Evolutionary conservation across 2,329 filamentous ascomycete genomes (phyloP).

Genomic region (Monilinia fructigena): DNA sequence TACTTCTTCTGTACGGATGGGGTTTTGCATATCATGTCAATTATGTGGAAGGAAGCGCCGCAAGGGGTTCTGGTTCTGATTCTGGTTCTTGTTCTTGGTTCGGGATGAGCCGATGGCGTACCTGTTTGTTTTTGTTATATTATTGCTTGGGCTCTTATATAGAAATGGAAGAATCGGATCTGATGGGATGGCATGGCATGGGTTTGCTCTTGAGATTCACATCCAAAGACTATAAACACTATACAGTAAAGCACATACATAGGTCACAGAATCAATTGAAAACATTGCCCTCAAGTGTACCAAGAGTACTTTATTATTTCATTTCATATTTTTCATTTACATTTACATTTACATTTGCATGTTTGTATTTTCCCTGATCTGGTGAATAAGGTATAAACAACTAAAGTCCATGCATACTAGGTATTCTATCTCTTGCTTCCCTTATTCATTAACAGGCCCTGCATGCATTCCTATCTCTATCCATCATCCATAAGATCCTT

Average conservation of each 20-base stretch:
- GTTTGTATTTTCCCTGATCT: neutral
- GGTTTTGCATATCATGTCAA: neutral
- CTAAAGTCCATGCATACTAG: no score
- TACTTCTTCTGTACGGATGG: neutral
- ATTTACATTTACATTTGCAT: neutral
- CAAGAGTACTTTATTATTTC: no score
- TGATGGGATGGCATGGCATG: neutral
- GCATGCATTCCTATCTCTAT: neutral
- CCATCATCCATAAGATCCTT: constrained; percentile 2
- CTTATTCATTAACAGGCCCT: neutral
- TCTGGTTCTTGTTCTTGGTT: neutral
- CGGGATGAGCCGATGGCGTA: neutral
- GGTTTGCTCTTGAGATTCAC: neutral
- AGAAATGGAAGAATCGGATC: neutral
- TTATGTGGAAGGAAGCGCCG: neutral
- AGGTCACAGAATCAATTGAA: neutral
- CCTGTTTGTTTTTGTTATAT: neutral
- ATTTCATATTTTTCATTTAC: no score
- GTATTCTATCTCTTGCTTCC: neutral
- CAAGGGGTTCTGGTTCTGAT: constrained; percentile 1
- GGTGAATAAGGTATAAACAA: no score
- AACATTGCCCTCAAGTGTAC: no score
- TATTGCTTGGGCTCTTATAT: neutral
- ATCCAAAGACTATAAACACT: neutral
- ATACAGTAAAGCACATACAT: neutral